phyloP scores from a whole-genome alignment of 2,329 filamentous ascomycete genomes.

The Myriosclerotinia scirpicola region DNA sequence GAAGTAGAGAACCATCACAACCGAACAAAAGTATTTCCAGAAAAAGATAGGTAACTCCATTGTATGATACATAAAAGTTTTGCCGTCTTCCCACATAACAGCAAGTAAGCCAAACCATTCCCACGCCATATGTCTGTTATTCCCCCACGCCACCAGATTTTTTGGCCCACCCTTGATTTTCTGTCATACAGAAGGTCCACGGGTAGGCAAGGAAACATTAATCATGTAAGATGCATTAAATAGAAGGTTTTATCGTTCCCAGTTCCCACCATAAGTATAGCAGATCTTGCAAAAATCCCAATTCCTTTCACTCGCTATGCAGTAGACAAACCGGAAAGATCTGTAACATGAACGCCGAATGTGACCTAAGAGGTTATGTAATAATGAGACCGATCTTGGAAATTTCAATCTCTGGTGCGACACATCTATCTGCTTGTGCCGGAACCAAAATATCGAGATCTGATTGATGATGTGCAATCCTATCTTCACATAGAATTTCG shows the following conservation, averaged over 20 bases:
- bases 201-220: constrained; percentile 36
- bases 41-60: constrained; percentile 35
- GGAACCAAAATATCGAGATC: constrained; percentile 11
- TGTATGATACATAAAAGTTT: constrained; percentile 40
- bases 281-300: constrained; percentile 38
- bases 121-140: constrained; percentile 39
- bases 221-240: constrained; percentile 41
- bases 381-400: constrained; percentile 33
- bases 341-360: constrained; percentile 39
- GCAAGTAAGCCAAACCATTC: constrained; percentile 36
- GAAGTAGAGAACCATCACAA: not conserved
- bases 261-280: constrained; percentile 32
- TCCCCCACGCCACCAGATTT: constrained; percentile 27
- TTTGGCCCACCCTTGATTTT: constrained; percentile 30
- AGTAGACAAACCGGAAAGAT: constrained; percentile 39
- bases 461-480: constrained; percentile 9
- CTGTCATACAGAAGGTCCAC: constrained; percentile 32
- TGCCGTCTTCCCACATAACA: constrained; percentile 28
- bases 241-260: constrained; percentile 33
- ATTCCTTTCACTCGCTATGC: constrained; percentile 42
- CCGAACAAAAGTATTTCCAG: constrained; percentile 1
- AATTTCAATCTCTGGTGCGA: constrained; percentile 12
- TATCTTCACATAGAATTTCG: constrained; percentile 23
- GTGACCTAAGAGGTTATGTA: constrained; percentile 40
- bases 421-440: constrained; percentile 6